phyloP scores from a whole-genome alignment of 2,329 filamentous ascomycete species.

The Coleophoma cylindrospora region DNA sequence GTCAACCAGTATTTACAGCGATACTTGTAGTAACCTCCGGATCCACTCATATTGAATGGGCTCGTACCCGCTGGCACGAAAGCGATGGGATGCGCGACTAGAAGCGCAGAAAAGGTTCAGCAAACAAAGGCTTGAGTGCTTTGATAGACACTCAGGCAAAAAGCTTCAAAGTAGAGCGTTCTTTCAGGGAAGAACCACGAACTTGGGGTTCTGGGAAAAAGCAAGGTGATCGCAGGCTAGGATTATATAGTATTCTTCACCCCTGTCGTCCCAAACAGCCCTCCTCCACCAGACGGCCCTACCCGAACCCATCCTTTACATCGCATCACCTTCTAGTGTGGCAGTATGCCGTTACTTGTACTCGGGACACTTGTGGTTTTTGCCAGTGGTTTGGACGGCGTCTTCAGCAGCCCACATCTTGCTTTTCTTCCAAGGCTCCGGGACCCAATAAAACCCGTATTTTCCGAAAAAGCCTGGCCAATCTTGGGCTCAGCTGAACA shows the following conservation, averaged over 20 bases:
- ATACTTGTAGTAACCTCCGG: constrained; percentile 40
- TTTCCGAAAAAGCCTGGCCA: too few relatives aligned
- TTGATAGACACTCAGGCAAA: neutral
- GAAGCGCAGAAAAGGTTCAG: constrained; percentile 8
- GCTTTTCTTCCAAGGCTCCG: too few relatives aligned
- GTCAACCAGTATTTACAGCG: constrained; percentile 50
- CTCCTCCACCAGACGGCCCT: neutral
- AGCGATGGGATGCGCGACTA: constrained; percentile 16
- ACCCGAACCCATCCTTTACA: neutral
- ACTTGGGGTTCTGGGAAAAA: constrained; percentile 13
- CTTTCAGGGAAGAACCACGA: neutral
- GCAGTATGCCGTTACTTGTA: too few relatives aligned
- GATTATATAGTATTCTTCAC: constrained; percentile 19
- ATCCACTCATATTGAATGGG: constrained; percentile 23
- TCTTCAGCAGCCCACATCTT: too few relatives aligned
- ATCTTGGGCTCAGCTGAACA: too few relatives aligned
- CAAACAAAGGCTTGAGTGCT: constrained; percentile 1
- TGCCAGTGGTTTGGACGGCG: too few relatives aligned
- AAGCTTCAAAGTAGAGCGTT: too few relatives aligned
- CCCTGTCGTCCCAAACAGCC: constrained; percentile 1
- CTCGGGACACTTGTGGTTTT: too few relatives aligned
- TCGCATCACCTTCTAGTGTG: too few relatives aligned
- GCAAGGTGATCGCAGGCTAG: constrained; percentile 18
- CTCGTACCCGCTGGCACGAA: constrained; percentile 26
- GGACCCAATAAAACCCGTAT: too few relatives aligned